phyloP scores from a whole-genome alignment of 257 asterid species.

The Salvia miltiorrhiza region DNA sequence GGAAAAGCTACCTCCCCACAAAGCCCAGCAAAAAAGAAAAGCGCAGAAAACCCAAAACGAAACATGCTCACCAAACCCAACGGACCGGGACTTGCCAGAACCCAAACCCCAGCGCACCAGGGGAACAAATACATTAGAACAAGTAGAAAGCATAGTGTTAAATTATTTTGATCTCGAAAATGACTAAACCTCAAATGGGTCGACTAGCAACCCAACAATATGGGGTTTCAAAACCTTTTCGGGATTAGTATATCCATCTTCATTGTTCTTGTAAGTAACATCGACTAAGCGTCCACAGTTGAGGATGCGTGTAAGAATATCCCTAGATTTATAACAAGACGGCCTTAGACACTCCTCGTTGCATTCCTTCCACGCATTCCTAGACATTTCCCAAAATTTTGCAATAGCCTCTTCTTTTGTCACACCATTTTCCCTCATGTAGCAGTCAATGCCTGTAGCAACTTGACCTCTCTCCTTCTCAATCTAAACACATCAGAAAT shows the following conservation, averaged over 20 bases:
- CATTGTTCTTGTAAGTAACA: background rate
- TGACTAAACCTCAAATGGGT: background rate
- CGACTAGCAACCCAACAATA: background rate
- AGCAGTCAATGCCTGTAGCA: background rate
- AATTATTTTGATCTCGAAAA: no score
- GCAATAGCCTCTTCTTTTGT: background rate
- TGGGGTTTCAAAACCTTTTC: background rate
- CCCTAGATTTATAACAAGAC: background rate
- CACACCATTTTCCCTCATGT: background rate
- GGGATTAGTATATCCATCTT: constrained; percentile 1
- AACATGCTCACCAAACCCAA: no score
- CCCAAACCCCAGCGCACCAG: no score
- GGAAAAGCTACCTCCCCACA: no score
- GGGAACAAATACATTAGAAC: no score
- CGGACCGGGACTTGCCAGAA: no score
- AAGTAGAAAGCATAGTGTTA: no score
- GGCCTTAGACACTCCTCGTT: background rate
- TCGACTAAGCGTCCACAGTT: background rate
- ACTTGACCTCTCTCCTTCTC: constrained; percentile 4
- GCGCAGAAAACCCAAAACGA: no score
- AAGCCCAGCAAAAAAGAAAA: no score
- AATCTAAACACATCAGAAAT: background rate
- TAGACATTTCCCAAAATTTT: background rate
- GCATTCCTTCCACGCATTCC: background rate
- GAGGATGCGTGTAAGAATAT: background rate